These are phyloP conservation scores for Triticum timopheevii DNA, from an alignment of 176 grass and related monocot genomes.

Conservation along the genomic window DNA sequence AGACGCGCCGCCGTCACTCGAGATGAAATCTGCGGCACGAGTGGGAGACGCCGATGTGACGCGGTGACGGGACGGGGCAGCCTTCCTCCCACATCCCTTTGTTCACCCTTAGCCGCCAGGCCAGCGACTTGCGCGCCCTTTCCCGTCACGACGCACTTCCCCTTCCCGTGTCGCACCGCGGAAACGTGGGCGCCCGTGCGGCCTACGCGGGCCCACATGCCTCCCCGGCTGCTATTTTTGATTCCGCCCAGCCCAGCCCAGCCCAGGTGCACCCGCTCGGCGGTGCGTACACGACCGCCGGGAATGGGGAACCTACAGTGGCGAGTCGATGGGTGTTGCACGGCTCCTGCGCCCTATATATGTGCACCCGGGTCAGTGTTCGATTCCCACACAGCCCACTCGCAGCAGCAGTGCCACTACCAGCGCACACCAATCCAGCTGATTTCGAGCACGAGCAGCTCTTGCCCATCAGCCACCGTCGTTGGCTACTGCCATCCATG, in stretches of 20 bases:
- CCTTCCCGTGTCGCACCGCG: not conserved
- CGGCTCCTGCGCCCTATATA: constrained; percentile 1
- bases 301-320: not conserved
- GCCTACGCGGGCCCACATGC: not conserved
- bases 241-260: constrained; percentile 9
- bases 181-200: not conserved
- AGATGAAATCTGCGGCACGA: not conserved
- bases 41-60: not conserved
- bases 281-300: not conserved
- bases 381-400: not conserved
- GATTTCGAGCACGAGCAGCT: not conserved
- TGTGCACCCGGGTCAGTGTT: not conserved
- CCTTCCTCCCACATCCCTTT: not conserved
- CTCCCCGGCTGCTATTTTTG: not conserved
- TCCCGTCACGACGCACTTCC: not conserved
- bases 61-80: not conserved
- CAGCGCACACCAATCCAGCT: not conserved
- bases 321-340: not conserved
- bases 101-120: not conserved
- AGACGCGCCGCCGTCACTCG: not conserved
- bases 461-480: not conserved
- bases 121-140: not conserved
- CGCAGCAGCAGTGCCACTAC: not conserved
- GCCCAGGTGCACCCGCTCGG: not conserved
- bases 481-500: not conserved